Percentiles rank a stretch among this genome's conserved stretches.
These are phyloP conservation scores for Annulohypoxylon maeteangense DNA, from an alignment of 495 filamentous ascomycete genomes.

Conservation along the genomic window DNA sequence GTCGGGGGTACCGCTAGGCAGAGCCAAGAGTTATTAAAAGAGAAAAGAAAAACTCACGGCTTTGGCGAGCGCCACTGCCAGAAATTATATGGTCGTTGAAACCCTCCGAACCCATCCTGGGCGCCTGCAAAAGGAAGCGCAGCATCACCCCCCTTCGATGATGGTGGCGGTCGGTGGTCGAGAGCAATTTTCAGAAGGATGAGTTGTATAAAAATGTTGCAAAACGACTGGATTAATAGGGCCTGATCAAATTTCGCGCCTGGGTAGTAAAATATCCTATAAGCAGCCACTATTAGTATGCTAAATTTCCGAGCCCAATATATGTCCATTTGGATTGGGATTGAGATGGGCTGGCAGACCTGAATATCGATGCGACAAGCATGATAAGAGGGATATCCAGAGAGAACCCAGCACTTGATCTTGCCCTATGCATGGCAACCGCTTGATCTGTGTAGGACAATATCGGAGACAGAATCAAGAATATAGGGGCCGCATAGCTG, in stretches of 20 bases:
- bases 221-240: conserved; percentile 83
- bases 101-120: conserved; percentile 63
- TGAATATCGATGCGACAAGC: conserved; percentile 91
- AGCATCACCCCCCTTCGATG: conserved; percentile 65
- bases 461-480: conserved; percentile 82
- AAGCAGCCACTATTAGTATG: conserved; percentile 23
- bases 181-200: conserved; percentile 90
- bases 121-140: conserved; percentile 65
- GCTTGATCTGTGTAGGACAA: conserved; percentile 94
- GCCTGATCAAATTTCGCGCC: conserved; percentile 83
- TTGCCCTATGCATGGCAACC: conserved; percentile 81
- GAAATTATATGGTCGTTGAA: conserved; percentile 82
- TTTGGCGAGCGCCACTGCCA: conserved; percentile 90
- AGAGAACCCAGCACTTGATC: conserved; percentile 86
- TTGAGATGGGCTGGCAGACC: conserved; percentile 62
- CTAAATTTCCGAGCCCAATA: background rate
- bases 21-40: background rate
- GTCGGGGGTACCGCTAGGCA: background rate
- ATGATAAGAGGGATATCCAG: conserved; percentile 95
- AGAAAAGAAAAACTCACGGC: conserved; percentile 73
- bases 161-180: conserved; percentile 78
- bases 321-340: no score
- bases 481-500: conserved; percentile 63
- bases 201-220: conserved; percentile 87
- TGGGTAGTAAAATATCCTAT: conserved; percentile 92